These are phyloP conservation scores for Capsicum rhomboideum DNA, from an alignment of 257 asterid genomes.

Conservation along the genomic window DNA sequence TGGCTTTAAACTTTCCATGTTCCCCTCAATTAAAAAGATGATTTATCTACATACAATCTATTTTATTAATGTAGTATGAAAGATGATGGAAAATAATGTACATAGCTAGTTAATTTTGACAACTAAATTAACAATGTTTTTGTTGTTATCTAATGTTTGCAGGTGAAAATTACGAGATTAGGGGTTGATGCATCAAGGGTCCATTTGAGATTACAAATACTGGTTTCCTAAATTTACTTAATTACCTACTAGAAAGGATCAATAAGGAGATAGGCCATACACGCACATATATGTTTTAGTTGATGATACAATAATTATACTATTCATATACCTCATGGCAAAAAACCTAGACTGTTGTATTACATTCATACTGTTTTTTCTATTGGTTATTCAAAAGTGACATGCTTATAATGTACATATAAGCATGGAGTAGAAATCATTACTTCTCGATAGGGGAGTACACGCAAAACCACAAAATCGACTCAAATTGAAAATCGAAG, in stretches of 20 bases:
- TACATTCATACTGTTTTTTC: no score
- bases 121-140: background rate
- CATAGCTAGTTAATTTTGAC: background rate
- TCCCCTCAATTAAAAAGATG: background rate
- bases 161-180: conserved; percentile 13
- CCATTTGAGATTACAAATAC: background rate
- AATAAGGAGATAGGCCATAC: background rate
- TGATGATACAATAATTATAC: no score
- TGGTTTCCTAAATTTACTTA: background rate
- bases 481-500: no score
- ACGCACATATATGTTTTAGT: no score
- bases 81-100: background rate
- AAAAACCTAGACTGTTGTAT: no score
- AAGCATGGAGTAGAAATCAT: background rate
- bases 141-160: background rate
- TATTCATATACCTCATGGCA: no score
- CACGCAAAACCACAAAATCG: no score
- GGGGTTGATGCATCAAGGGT: conserved; percentile 16
- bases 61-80: background rate
- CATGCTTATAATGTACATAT: no score
- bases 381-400: no score
- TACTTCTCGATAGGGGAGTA: no score
- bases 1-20: background rate
- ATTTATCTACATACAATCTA: background rate
- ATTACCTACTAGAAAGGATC: background rate